Conservation (phyloP, 1,284 basidiomycete genomes). For the Takashimella koratensis region DNA sequence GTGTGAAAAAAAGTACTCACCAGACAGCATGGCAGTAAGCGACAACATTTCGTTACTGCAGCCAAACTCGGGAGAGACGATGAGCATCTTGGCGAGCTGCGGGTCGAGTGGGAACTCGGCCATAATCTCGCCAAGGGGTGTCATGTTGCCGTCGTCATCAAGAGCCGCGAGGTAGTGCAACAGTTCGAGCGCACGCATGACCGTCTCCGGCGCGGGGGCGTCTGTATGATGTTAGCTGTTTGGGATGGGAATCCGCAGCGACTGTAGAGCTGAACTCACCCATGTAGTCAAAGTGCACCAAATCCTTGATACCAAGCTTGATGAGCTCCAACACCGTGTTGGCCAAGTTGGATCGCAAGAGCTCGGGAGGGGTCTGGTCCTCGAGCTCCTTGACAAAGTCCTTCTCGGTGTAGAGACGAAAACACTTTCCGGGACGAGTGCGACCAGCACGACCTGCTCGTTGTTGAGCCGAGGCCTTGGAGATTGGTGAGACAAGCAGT, state of each 20-base stretch:
- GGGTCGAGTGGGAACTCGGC: constrained; percentile 98
- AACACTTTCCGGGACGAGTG: constrained; percentile 95
- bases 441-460: constrained; percentile 94
- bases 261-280: constrained; percentile 25
- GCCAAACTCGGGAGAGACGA: constrained; percentile 88
- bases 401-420: constrained; percentile 93
- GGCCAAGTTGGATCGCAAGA: constrained; percentile 84
- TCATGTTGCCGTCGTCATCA: constrained; percentile 92
- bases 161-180: constrained; percentile 89
- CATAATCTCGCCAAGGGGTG: constrained; percentile 84
- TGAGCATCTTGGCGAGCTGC: constrained; percentile 92
- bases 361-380: constrained; percentile 96
- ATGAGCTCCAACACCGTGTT: constrained; percentile 93
- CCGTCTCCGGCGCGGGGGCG: constrained; percentile 92
- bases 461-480: constrained; percentile 94
- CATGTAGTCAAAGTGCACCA: constrained; percentile 93
- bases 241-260: constrained; percentile 7
- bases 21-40: constrained; percentile 93
- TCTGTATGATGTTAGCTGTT: too few relatives aligned
- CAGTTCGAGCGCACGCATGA: constrained; percentile 95
- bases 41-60: constrained; percentile 95
- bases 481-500: constrained; percentile 89
- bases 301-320: constrained; percentile 89
- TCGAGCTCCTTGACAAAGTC: constrained; percentile 95
- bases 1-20: constrained; percentile 54